Conservation (phyloP, 495 filamentous ascomycete species). For the Baudoinia panamericana region DNA sequence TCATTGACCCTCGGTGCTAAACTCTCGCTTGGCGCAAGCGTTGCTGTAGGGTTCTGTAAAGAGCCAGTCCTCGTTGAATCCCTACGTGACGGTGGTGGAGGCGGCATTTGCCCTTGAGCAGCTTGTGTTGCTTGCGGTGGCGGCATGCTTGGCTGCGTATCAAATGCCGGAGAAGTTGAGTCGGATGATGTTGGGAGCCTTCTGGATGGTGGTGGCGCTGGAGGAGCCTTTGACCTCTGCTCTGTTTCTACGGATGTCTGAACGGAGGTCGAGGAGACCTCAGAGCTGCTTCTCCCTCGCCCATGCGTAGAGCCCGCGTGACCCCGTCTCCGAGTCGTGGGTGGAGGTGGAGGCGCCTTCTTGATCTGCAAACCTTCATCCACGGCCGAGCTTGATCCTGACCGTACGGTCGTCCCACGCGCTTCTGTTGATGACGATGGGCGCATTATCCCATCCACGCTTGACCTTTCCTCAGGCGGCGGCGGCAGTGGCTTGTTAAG, state of each 20-base stretch:
- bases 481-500: slow-evolving; percentile 31
- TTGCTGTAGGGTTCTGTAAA: slow-evolving; percentile 3
- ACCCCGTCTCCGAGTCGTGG: slow-evolving; percentile 24
- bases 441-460: too few species aligned
- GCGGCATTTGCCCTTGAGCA: slow-evolving; percentile 12
- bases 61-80: slow-evolving; percentile 1
- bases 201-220: slow-evolving; percentile 25
- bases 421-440: too few species aligned
- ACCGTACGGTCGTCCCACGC: too few species aligned
- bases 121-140: background rate
- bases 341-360: slow-evolving; percentile 25
- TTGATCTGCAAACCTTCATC: too few species aligned
- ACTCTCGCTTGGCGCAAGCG: slow-evolving; percentile 9
- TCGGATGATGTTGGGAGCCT: slow-evolving; percentile 7
- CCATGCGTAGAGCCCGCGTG: slow-evolving; percentile 9
- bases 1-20: slow-evolving; percentile 1
- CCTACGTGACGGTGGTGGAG: slow-evolving; percentile 23
- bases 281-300: slow-evolving; percentile 24
- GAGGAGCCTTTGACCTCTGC: slow-evolving; percentile 9
- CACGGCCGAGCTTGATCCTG: too few species aligned
- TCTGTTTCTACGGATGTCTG: slow-evolving; percentile 11
- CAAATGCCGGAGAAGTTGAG: slow-evolving; percentile 11
- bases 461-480: slow-evolving; percentile 9
- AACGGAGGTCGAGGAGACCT: slow-evolving; percentile 20
- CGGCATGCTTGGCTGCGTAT: slow-evolving; percentile 11